phyloP scores from a whole-genome alignment of 2,329 filamentous ascomycete genomes.

The Diaporthe sp. region DNA sequence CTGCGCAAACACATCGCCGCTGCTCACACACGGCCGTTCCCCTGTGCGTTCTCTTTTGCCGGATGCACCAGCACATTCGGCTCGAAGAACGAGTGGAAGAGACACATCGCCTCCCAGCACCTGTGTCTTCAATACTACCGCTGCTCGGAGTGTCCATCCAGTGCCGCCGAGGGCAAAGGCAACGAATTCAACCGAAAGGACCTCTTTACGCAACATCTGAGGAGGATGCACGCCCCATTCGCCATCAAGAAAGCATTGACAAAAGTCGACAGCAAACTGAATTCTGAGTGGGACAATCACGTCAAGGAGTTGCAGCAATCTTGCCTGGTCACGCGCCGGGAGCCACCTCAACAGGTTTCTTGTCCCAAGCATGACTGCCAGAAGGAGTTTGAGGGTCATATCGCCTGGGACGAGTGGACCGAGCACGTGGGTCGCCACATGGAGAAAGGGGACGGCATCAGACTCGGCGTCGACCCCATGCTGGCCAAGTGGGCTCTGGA shows the following conservation, averaged over 20 bases:
- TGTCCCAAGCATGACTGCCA: conserved; percentile 81
- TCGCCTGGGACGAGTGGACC: conserved; percentile 90
- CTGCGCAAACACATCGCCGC: conserved; percentile 77
- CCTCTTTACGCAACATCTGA: conserved; percentile 93
- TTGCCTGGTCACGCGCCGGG: conserved; percentile 79
- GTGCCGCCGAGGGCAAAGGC: conserved; percentile 67
- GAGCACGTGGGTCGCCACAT: conserved; percentile 94
- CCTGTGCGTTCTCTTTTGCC: conserved; percentile 88
- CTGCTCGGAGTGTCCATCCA: conserved; percentile 72
- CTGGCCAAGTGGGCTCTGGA: conserved; percentile 74
- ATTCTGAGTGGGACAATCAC: conserved; percentile 74
- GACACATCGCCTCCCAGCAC: conserved; percentile 93
- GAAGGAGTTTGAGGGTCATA: conserved; percentile 77
- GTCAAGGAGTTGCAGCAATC: conserved; percentile 79
- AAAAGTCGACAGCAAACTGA: conserved; percentile 71
- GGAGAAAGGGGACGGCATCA: conserved; percentile 77
- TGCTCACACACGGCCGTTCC: conserved; percentile 80
- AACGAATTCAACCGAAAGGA: conserved; percentile 94
- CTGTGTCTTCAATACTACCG: conserved; percentile 78
- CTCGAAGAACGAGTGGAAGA: conserved; percentile 98
- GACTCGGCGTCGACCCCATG: conserved; percentile 70
- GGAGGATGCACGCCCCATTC: conserved; percentile 89
- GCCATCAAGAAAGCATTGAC: conserved; percentile 71
- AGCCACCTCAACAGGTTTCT: conserved; percentile 78
- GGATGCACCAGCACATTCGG: conserved; percentile 87